Evolutionary conservation across 1,284 basidiomycete species (phyloP).

Genomic region (Quambalaria eucalypti): DNA sequence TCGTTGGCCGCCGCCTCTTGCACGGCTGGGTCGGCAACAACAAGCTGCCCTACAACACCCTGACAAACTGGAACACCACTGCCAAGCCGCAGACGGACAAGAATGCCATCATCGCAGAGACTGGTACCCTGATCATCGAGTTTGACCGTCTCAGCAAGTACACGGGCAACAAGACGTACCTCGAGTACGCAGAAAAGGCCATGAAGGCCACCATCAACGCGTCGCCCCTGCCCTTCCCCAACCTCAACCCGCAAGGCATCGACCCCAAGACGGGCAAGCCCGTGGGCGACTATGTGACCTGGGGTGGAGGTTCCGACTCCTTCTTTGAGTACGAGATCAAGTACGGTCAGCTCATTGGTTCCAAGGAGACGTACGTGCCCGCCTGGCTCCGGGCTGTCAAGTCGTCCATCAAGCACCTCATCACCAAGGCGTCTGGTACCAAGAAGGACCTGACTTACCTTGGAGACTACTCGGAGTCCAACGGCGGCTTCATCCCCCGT

Average conservation of each 20-base stretch:
- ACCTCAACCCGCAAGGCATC: constrained; percentile 24
- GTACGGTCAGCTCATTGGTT: constrained; percentile 23
- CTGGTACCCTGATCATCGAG: constrained; percentile 33
- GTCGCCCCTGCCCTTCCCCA: constrained; percentile 15
- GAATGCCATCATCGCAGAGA: constrained; percentile 25
- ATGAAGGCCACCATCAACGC: constrained; percentile 27
- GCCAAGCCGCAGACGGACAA: constrained; percentile 9
- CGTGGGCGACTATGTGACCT: constrained; percentile 22
- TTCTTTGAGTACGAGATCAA: constrained; percentile 42
- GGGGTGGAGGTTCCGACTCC: constrained; percentile 35
- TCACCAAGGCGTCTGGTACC: constrained; percentile 17
- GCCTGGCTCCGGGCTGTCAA: constrained; percentile 29
- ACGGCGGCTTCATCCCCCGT: constrained; percentile 20
- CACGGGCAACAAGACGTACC: constrained; percentile 24
- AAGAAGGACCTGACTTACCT: constrained; percentile 16
- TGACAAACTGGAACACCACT: constrained; percentile 24
- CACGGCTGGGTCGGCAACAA: constrained; percentile 28
- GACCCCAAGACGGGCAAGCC: constrained; percentile 9
- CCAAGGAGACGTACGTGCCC: constrained; percentile 17
- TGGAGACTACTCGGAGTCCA: constrained; percentile 18
- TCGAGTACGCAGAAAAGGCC: constrained; percentile 14
- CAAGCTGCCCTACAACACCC: constrained; percentile 29
- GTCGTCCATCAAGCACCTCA: constrained; percentile 21
- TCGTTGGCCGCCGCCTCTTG: constrained; percentile 28
- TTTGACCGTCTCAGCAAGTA: constrained; percentile 29